A percentile compares a stretch with the other conserved stretches of the same genome.
phyloP scores from a whole-genome alignment of 768 basidiomycete genomes.

The Suillus subluteus region DNA sequence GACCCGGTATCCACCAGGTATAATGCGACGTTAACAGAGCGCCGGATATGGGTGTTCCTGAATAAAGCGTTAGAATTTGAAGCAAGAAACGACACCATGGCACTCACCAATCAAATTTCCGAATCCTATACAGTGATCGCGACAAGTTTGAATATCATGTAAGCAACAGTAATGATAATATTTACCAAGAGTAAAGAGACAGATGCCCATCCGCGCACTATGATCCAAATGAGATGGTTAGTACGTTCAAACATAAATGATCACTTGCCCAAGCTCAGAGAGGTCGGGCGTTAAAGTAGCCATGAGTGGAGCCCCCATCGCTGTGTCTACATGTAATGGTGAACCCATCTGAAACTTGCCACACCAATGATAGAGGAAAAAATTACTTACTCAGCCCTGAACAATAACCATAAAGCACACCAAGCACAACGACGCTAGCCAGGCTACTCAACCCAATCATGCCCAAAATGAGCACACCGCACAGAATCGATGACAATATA shows the following conservation, averaged over 20 bases:
- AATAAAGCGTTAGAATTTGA: conserved; percentile 23
- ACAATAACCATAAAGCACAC: conserved; percentile 52
- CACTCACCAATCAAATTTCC: conserved; percentile 27
- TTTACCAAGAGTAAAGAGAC: conserved; percentile 47
- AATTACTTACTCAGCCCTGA: conserved; percentile 46
- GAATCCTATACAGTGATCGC: conserved; percentile 17
- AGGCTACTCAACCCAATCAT: conserved; percentile 44
- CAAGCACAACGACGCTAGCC: conserved; percentile 44
- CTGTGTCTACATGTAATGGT: conserved; percentile 33
- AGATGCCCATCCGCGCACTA: conserved; percentile 48
- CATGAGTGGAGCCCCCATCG: conserved; percentile 46
- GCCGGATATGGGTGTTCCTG: conserved; percentile 61
- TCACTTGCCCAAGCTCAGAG: conserved; percentile 51
- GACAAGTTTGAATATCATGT: background rate
- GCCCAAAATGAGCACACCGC: conserved; percentile 46
- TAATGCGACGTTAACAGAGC: conserved; percentile 54
- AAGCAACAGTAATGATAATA: background rate
- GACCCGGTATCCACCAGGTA: conserved; percentile 59
- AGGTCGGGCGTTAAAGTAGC: conserved; percentile 45
- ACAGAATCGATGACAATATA: conserved; percentile 32
- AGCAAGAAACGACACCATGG: background rate
- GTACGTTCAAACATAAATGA: background rate
- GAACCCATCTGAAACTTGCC: background rate
- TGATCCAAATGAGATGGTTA: background rate
- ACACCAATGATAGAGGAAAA: background rate